Conservation (phyloP, 1,284 basidiomycete genomes). For the Cryptococcus sp. region DNA sequence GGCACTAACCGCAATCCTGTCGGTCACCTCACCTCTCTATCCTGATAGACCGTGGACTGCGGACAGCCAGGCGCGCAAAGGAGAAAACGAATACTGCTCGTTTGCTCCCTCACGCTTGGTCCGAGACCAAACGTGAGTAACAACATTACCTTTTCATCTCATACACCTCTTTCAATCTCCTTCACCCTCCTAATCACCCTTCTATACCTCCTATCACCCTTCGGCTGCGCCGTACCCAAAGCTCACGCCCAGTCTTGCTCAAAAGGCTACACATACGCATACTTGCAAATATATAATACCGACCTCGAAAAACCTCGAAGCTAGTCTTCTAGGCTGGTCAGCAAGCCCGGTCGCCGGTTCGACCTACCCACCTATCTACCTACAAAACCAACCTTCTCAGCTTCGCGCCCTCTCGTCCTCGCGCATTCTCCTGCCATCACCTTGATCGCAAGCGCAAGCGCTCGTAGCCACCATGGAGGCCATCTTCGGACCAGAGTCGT, state of each 20-base stretch:
- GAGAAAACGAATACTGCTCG: no score
- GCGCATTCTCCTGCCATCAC: slow-evolving; percentile 5
- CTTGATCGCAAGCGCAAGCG: slow-evolving; percentile 11
- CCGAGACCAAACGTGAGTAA: neutral
- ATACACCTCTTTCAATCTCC: slow-evolving; percentile 5
- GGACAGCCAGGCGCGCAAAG: no score
- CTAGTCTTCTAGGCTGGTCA: slow-evolving; percentile 20
- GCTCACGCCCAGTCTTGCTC: slow-evolving; percentile 19
- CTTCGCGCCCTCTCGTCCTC: slow-evolving; percentile 2
- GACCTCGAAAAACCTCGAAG: slow-evolving; percentile 7
- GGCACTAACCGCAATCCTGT: no score
- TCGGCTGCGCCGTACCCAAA: no score
- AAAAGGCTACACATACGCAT: slow-evolving; percentile 8
- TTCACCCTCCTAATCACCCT: slow-evolving; percentile 5
- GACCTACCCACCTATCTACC: slow-evolving; percentile 7
- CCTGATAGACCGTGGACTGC: no score
- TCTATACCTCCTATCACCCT: neutral
- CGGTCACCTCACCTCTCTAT: no score
- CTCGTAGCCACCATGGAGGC: slow-evolving; percentile 29
- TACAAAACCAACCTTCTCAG: no score
- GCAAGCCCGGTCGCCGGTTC: slow-evolving; percentile 27
- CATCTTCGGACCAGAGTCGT: slow-evolving; percentile 34
- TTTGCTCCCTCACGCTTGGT: no score
- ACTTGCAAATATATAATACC: slow-evolving; percentile 1
- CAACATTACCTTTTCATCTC: neutral